Base-by-base conservation (phyloP, 495 filamentous ascomycete species). In the Penicillium roqueforti region DNA sequence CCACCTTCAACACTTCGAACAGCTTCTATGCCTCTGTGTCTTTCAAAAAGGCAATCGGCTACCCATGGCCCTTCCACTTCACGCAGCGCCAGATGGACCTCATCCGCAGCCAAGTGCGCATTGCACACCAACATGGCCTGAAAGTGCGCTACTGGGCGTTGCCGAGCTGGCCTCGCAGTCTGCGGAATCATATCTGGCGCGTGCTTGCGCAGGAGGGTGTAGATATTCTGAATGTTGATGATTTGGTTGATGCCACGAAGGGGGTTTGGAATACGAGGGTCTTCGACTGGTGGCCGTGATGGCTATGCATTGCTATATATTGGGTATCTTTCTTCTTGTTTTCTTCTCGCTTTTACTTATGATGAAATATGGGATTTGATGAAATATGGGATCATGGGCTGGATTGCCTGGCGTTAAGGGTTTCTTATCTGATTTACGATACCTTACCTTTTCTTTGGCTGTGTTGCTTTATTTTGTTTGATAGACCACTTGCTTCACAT, bases 111-210 rank as follows among this genome's bases (percentile, higher is more conserved):
- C 87, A 92, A 57, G 77, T 93, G 14, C 73, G 73, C n/a, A 79
- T 78, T 37, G 90, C 90, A 10, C 84, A 89, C 57, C 66, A 65
- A 16, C 80, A 81, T 59, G 88, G 90, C 0, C 70, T 95, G 34
- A 84, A 83, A 56, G 85, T 82, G 6, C 69, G 90, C 38, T 95
- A 92, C 65, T 95, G 90, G 89, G 81, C 83, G n/a, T 61, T 86
- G 20, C 89, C 89, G 0, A 68, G 68, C 51, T 95, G 89, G 89
- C 89, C 90, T 10, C 68, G 86, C n/a, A 79, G 81, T 44, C 58
- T 86, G 59, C 73, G 90, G 38, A 87, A 93, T 68, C 76, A 82
- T 51, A 70, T 95, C 16, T 95, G 89, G 90, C 70, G 81, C 43
- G 76, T 86, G 3, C 64, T 95, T n/a, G 75, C 84, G 25, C 69